Evolutionary conservation across 1,139 yeast species (phyloP), one percentile per base, ranked within the genome.

Genomic region (Meyerozyma sp.): DNA sequence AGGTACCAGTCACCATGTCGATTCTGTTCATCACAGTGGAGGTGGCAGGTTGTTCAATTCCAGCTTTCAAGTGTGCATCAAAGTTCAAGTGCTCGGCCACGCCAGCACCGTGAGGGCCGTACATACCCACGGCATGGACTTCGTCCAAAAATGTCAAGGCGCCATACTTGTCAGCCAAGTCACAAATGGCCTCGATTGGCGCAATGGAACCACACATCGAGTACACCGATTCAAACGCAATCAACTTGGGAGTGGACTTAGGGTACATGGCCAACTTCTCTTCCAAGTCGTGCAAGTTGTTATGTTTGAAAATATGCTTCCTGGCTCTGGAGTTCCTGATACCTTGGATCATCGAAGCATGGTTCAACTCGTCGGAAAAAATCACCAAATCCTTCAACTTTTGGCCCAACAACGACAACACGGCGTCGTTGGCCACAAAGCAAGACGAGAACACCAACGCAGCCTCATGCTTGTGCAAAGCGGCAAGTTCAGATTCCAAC

Each of bases 51-150:
- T 80, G 68, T 8, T 75, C 74, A 50, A 82, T 73, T 55, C 94
- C 95, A 13, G 79, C 61, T 51, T 77, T 71, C 62, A 84, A 76
- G 62, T 90, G 95, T 48, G 82, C 81, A 40, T 87, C 87, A 58
- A 89, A 91, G 66, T 93, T 87, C 59, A 86, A 75, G 63, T 93
- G 98, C 67, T 94, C 98, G 41, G 98, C 97, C 44, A 93, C 98
- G 70, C 99, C 99, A 36, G 96, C 98, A 59, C 99, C 99, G 59
- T 88, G 96, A 48, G 98, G 98, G 58, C 98, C 98, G 63, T 93
- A 93, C 85, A 93, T 81, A 45, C 99, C 99, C 43, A 94, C 98
- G 37, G 98, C 98, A 61, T 93, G 99, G 40, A 93, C 99, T 67
- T 93, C 99, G 64, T 93, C 99, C 62, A 94, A 75, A 66, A 93